Evolutionary conservation across 306 rosid species (phyloP).

Genomic region (Psophocarpus tetragonolobus): DNA sequence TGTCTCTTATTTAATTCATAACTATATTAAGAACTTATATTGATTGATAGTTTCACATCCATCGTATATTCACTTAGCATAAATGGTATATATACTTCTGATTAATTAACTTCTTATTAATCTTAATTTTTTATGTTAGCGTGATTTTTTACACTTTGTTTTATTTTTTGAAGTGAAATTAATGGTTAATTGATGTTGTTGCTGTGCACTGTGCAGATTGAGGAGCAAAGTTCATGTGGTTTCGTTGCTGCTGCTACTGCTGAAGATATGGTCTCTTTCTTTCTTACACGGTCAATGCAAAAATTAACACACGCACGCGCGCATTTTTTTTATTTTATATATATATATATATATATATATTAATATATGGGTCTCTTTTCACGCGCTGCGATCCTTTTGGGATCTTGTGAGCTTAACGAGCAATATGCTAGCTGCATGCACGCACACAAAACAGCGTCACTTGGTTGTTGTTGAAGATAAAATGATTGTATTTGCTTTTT

Average conservation of each 20-base stretch:
- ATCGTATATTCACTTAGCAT: background rate
- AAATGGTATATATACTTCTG: too few relatives aligned
- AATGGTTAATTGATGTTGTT: background rate
- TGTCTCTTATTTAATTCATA: background rate
- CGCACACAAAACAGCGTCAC: conserved; percentile 6
- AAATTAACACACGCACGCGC: conserved; percentile 22
- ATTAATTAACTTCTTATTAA: background rate
- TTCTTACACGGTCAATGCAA: conserved; percentile 10
- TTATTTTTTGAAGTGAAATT: background rate
- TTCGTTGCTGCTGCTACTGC: conserved; percentile 23
- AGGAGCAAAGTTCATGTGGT: conserved; percentile 43
- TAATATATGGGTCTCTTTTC: background rate
- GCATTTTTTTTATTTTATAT: background rate
- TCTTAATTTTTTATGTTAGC: background rate
- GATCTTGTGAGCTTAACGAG: conserved; percentile 26
- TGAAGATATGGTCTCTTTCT: conserved; percentile 40
- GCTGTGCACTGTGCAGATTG: conserved; percentile 21
- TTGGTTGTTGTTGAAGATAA: conserved; percentile 17
- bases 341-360: too few relatives aligned
- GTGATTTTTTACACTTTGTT: background rate
- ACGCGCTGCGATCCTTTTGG: conserved; percentile 20
- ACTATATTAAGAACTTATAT: background rate
- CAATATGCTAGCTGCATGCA: conserved; percentile 13
- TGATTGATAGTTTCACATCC: background rate
- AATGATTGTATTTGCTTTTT: background rate